Percentiles rank a stretch among this genome's conserved stretches.
phyloP scores from a whole-genome alignment of 768 basidiomycete genomes.

The Boletus tylopilopsis region DNA sequence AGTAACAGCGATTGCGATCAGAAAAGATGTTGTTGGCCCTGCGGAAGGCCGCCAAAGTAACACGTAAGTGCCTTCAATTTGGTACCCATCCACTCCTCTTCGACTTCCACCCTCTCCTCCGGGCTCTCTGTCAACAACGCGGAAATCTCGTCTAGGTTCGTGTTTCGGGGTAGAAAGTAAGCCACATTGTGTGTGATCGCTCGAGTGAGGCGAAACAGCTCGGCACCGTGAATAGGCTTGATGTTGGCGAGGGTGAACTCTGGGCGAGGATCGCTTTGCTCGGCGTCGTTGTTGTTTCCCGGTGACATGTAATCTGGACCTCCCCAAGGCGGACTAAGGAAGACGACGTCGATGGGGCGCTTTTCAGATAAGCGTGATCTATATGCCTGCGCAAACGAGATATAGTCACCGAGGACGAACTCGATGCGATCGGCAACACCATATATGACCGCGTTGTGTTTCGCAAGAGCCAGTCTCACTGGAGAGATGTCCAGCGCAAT shows the following conservation, averaged over 20 bases:
- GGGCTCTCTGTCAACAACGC: conserved; percentile 34
- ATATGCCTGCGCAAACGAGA: conserved; percentile 68
- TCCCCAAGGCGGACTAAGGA: conserved; percentile 96
- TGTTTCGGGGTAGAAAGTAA: conserved; percentile 86
- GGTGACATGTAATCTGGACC: conserved; percentile 65
- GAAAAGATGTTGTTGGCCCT: conserved; percentile 64
- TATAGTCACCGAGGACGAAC: conserved; percentile 84
- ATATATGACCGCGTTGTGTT: conserved; percentile 91
- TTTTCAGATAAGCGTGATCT: conserved; percentile 24
- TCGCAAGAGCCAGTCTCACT: conserved; percentile 80
- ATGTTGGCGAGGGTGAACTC: conserved; percentile 70
- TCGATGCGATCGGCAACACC: conserved; percentile 95
- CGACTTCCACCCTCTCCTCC: conserved; percentile 75
- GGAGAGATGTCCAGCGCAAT: conserved; percentile 91
- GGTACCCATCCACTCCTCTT: conserved; percentile 94
- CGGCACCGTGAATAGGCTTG: conserved; percentile 75
- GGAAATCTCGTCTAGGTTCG: conserved; percentile 68
- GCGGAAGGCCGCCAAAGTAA: conserved; percentile 83
- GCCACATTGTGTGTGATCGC: conserved; percentile 79
- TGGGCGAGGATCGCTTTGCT: conserved; percentile 31
- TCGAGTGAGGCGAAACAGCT: conserved; percentile 74
- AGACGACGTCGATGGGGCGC: conserved; percentile 80
- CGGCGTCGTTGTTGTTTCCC: conserved; percentile 2
- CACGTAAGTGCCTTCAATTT: conserved; percentile 94
- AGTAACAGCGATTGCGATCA: conserved; percentile 11